Evolutionary conservation across 2,329 filamentous ascomycete genomes (phyloP), one percentile per base, ranked within the genome.

Genomic region (Achaetomium macrosporum): DNA sequence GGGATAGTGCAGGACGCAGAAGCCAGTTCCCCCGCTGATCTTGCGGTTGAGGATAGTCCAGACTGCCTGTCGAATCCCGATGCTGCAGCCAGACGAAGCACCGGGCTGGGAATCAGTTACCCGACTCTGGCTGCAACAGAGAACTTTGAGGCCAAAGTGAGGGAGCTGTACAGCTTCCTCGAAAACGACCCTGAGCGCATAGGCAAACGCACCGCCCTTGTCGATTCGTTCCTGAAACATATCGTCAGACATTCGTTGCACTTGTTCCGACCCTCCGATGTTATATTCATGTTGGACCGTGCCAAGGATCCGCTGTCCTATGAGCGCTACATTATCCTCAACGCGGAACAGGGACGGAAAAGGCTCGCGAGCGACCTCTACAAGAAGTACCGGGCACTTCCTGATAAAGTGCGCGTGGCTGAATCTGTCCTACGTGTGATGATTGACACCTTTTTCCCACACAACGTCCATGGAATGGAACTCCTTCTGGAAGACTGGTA

Each of bases 401-500:
- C 72, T 1, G 63, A 61, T 1, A 63, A 61, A 9, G 69, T 66
- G 25, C 62, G 61, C 30, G 71, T 76, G 1, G 66, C 69, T 11
- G 60, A 66, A 12, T 50, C 59, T 1, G 67, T 77, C 13, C 65
- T 82, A 5, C 68, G 69, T 40, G 66, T 66, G 48, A 70, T 79
- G 66, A 73, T 80, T 58, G 69, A 72, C 20, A 56, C 74, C 29
- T 71, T 70, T 60, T 66, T 63, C 49, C 66, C 72, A 8, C 41
- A 66, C 31, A 63, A 75, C 53, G 63, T 64, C 1, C 53, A 47
- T 12, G 75, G 71, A 13, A 65, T 81, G 46, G 72, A 78, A 48
- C 64, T 71, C 42, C 60, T 82, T 1, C 72, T 74, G 57, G 62
- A 69, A 10, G 79, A 82, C 58, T 82, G 76, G 74, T 66, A 73